Conservation (phyloP, 208 protist species). For the Trypanosoma lewisi region DNA sequence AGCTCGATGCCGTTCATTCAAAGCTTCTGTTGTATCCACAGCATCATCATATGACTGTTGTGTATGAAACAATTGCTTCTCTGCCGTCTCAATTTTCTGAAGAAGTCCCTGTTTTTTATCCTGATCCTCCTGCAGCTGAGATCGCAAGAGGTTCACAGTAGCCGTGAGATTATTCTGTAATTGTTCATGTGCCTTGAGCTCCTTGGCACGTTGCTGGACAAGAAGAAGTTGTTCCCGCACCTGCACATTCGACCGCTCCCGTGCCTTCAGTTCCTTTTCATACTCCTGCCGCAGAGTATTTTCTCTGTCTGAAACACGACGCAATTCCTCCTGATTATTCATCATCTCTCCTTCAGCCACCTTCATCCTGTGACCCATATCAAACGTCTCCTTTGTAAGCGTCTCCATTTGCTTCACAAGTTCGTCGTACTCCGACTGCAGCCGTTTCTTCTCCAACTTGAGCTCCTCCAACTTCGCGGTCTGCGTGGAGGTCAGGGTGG, state of each 20-base stretch:
- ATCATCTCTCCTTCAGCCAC: conserved; percentile 50
- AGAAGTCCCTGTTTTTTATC: conserved; percentile 49
- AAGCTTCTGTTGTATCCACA: conserved; percentile 82
- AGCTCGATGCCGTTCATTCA: conserved; percentile 81
- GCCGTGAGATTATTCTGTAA: conserved; percentile 27
- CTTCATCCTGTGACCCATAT: conserved; percentile 45
- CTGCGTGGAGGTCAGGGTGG: conserved; percentile 87
- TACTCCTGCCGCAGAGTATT: conserved; percentile 67
- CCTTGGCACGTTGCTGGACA: conserved; percentile 62
- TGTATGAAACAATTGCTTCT: conserved; percentile 85
- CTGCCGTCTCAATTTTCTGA: conserved; percentile 89
- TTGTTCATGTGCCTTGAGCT: conserved; percentile 48
- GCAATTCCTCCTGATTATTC: conserved; percentile 51
- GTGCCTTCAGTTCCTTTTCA: conserved; percentile 83
- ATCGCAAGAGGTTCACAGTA: conserved; percentile 37
- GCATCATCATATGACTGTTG: conserved; percentile 91
- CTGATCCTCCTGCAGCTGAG: conserved; percentile 66
- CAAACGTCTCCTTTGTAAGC: conserved; percentile 58
- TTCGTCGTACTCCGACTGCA: conserved; percentile 90
- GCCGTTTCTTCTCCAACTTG: conserved; percentile 92
- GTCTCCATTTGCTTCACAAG: conserved; percentile 89
- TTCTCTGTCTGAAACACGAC: conserved; percentile 54
- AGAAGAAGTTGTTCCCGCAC: conserved; percentile 76
- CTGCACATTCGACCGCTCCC: conserved; percentile 92
- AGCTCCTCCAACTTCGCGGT: conserved; percentile 95